A percentile compares a stretch with the other conserved stretches of the same genome.
phyloP scores from a whole-genome alignment of 164 flowering plant genomes.

The Kingdonia uniflora region DNA sequence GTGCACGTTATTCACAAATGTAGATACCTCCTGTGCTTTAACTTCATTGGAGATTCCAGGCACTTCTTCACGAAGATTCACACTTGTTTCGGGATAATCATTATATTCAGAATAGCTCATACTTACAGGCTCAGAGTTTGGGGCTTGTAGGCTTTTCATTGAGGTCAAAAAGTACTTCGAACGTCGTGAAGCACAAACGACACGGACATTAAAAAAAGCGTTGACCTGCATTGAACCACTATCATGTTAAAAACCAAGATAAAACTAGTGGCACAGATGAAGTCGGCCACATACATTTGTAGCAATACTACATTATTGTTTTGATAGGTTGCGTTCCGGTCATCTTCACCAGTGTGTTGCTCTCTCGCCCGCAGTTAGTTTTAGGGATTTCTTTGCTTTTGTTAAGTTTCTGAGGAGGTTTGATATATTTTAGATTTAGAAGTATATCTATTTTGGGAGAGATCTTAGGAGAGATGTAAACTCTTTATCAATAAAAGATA shows the following conservation, averaged over 20 bases:
- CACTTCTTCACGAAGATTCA: constrained; percentile 38
- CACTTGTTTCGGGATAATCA: too few species aligned
- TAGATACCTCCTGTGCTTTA: neutral
- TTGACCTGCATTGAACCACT: constrained; percentile 55
- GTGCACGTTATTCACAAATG: too few species aligned
- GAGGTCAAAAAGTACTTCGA: constrained; percentile 62
- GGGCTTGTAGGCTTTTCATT: constrained; percentile 13
- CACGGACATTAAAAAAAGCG: constrained; percentile 49
- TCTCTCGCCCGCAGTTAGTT: too few species aligned
- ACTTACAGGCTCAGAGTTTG: constrained; percentile 12
- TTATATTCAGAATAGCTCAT: constrained; percentile 1
- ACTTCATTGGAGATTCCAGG: constrained; percentile 14
- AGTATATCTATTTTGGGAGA: too few species aligned
- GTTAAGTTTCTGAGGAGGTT: too few species aligned
- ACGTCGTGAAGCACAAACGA: constrained; percentile 59
- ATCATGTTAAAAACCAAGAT: constrained; percentile 1
- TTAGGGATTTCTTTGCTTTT: too few species aligned
- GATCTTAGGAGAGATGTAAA: too few species aligned
- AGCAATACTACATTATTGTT: too few species aligned
- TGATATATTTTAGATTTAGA: too few species aligned
- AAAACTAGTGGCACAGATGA: neutral
- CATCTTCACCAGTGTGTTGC: too few species aligned
- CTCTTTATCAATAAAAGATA: too few species aligned
- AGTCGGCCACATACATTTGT: neutral
- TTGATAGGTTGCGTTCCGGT: too few species aligned